phyloP scores from a whole-genome alignment of 331 rosid genomes.

The Malus hybrid region DNA sequence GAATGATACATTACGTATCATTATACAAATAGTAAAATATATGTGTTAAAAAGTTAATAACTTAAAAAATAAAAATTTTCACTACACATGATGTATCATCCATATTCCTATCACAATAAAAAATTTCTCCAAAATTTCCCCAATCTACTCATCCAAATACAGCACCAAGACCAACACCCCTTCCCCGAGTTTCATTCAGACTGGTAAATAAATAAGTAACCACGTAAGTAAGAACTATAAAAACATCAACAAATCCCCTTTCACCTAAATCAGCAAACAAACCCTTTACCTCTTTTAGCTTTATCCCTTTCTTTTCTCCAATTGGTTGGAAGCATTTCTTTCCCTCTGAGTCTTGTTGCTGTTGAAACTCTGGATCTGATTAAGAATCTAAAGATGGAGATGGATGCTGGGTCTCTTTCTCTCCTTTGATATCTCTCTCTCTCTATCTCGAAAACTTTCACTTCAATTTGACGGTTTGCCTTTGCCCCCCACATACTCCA shows the following conservation, averaged over 20 bases:
- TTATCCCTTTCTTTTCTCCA: neutral
- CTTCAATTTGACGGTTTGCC: constrained; percentile 12
- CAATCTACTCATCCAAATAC: neutral
- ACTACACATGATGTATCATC: no score
- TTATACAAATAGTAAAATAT: no score
- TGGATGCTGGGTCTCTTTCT: constrained; percentile 5
- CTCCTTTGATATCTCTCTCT: neutral
- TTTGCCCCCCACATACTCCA: neutral
- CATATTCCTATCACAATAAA: no score
- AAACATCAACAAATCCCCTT: neutral
- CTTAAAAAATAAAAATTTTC: no score
- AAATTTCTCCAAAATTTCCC: no score
- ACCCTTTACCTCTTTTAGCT: neutral
- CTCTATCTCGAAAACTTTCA: neutral
- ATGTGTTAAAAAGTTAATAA: no score
- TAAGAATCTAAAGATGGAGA: neutral
- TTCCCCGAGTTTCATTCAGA: neutral
- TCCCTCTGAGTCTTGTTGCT: neutral
- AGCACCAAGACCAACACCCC: constrained; percentile 14
- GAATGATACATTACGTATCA: no score
- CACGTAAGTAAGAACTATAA: neutral
- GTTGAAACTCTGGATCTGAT: neutral
- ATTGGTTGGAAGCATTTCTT: neutral
- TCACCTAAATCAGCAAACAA: neutral
- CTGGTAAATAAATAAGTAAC: neutral